A percentile compares a stretch with the other conserved stretches of the same genome.
Evolutionary conservation across 495 filamentous ascomycete genomes (phyloP).

Genomic region (Pseudoneurospora amorphoporcata): DNA sequence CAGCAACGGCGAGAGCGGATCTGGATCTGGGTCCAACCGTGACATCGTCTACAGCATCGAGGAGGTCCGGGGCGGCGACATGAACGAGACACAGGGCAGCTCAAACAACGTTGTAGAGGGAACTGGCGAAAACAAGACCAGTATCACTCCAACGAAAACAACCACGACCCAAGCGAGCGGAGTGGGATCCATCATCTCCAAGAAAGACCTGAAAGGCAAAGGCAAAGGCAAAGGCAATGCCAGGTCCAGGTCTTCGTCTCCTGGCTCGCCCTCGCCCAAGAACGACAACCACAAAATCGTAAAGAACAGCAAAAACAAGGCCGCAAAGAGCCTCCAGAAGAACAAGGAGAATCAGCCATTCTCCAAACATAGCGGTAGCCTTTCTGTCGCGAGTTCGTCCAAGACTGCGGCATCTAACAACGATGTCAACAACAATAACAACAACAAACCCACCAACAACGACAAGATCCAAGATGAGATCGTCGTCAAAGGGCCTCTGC

Average conservation of each 20-base stretch:
- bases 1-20: neutral
- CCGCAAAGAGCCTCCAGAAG: neutral
- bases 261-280: neutral
- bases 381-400: neutral
- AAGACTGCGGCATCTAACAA: neutral
- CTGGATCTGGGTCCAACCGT: neutral
- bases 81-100: neutral
- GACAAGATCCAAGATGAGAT: neutral
- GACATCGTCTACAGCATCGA: slow-evolving; percentile 2
- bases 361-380: no score
- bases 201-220: neutral
- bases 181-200: neutral
- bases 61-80: neutral
- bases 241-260: neutral
- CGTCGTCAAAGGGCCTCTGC: neutral
- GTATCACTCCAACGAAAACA: neutral
- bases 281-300: no score
- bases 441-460: neutral
- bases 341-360: neutral
- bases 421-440: neutral
- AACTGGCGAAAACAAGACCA: neutral
- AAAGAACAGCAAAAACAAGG: neutral
- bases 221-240: neutral
- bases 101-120: no score
- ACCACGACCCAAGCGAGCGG: neutral